phyloP scores from a whole-genome alignment of 148 eudicot species.

The Agrostemma githago region DNA sequence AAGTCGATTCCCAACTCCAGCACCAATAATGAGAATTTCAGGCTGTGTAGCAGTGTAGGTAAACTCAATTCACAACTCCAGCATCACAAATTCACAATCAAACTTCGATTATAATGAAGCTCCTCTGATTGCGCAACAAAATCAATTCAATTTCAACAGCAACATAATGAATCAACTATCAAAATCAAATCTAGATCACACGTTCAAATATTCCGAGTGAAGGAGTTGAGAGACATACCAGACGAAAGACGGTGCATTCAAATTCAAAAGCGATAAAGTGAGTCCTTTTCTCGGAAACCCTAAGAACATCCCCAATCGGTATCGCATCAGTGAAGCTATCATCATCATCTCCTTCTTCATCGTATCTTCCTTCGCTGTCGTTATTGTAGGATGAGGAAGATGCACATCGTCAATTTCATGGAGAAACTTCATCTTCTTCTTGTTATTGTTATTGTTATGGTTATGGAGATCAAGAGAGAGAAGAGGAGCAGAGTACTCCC shows the following conservation, averaged over 20 bases:
- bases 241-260: conserved; percentile 42
- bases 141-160: no score
- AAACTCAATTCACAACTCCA: no score
- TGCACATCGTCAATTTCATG: background rate
- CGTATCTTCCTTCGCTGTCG: conserved; percentile 11
- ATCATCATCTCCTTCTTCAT: conserved; percentile 25
- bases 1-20: no score
- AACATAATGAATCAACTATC: no score
- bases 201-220: no score
- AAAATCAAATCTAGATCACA: no score
- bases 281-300: conserved; percentile 39
- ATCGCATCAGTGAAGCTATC: conserved; percentile 26
- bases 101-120: no score
- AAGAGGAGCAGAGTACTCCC: background rate
- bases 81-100: no score
- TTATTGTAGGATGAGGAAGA: background rate
- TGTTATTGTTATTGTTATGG: background rate
- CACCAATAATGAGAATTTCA: no score
- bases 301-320: conserved; percentile 50
- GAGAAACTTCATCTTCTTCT: conserved; percentile 20
- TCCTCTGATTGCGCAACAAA: no score
- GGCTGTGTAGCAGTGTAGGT: no score
- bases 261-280: conserved; percentile 44
- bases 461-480: background rate
- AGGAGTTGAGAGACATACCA: conserved; percentile 37